Evolutionary conservation across 495 filamentous ascomycete genomes (phyloP).

Genomic region (Podospora appendiculata): DNA sequence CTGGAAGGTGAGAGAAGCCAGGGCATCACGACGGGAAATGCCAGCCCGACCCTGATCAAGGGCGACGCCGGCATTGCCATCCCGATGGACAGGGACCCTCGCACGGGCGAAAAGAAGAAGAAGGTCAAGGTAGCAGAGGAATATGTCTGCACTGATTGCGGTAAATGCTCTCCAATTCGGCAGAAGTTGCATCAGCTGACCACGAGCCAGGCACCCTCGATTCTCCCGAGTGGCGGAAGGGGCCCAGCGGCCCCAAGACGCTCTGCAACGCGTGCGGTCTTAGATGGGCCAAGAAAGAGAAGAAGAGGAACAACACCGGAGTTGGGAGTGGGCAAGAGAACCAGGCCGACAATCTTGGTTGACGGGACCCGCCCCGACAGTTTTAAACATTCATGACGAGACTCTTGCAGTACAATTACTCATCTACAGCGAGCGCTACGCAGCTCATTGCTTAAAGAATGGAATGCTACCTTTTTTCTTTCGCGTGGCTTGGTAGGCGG

Average conservation of each 20-base stretch:
- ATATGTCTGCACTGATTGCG: slow-evolving; percentile 95
- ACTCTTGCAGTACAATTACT: too few relatives aligned
- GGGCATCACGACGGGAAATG: slow-evolving; percentile 81
- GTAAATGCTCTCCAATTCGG: slow-evolving; percentile 26
- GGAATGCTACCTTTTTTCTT: too few relatives aligned
- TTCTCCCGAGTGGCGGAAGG: slow-evolving; percentile 95
- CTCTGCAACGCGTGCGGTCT: slow-evolving; percentile 95
- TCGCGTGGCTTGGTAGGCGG: too few relatives aligned
- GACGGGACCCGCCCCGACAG: not conserved
- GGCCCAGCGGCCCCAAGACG: slow-evolving; percentile 88
- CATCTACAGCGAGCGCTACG: too few relatives aligned
- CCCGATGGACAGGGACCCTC: slow-evolving; percentile 60
- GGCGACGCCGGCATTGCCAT: slow-evolving; percentile 84
- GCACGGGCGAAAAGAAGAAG: slow-evolving; percentile 72
- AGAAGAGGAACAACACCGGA: slow-evolving; percentile 41
- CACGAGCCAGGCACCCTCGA: slow-evolving; percentile 57
- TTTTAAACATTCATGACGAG: not conserved
- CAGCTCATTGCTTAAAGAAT: too few relatives aligned
- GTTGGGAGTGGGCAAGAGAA: not conserved
- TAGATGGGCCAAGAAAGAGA: slow-evolving; percentile 75
- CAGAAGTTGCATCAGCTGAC: not conserved
- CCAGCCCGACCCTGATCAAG: slow-evolving; percentile 69
- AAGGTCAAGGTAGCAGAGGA: slow-evolving; percentile 86
- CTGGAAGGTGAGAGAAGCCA: slow-evolving; percentile 81
- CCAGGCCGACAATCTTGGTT: not conserved